A percentile compares a stretch with the other conserved stretches of the same genome.
Evolutionary conservation across 129 eudicot genomes (phyloP).

Genomic region (Daucus carota): DNA sequence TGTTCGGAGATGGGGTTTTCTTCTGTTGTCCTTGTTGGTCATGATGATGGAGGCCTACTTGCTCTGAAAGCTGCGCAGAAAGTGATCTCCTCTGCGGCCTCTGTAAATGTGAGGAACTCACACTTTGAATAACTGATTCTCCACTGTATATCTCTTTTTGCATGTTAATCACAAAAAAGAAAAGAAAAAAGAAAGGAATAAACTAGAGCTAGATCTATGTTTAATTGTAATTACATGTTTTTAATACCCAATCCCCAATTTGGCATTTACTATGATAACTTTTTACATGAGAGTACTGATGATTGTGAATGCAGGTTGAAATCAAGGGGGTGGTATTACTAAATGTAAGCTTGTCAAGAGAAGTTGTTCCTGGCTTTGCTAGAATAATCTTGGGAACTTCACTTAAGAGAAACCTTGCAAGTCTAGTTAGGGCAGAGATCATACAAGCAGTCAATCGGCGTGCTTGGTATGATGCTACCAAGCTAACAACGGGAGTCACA

Average conservation of each 20-base stretch:
- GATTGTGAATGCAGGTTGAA: constrained; percentile 46
- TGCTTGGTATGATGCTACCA: constrained; percentile 97
- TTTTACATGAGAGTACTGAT: neutral
- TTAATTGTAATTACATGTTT: neutral
- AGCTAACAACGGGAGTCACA: constrained; percentile 72
- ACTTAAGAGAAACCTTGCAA: constrained; percentile 71
- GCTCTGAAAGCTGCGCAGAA: constrained; percentile 85
- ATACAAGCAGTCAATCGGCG: constrained; percentile 86
- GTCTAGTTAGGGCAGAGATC: constrained; percentile 85
- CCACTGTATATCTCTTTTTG: neutral
- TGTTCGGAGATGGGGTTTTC: constrained; percentile 83
- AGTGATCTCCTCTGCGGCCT: constrained; percentile 42
- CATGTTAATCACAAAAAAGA: neutral
- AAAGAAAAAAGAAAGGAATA: neutral
- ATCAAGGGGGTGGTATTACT: constrained; percentile 74
- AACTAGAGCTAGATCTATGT: neutral
- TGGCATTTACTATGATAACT: neutral
- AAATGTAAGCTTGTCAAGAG: constrained; percentile 74
- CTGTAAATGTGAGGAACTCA: constrained; percentile 51
- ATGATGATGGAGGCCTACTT: constrained; percentile 98
- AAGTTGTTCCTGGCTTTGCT: constrained; percentile 89
- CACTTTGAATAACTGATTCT: neutral
- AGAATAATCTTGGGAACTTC: constrained; percentile 87
- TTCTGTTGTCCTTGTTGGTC: constrained; percentile 92
- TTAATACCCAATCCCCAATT: neutral